Conservation (phyloP, 805 yeast species). For the Candida namnaoensis region DNA sequence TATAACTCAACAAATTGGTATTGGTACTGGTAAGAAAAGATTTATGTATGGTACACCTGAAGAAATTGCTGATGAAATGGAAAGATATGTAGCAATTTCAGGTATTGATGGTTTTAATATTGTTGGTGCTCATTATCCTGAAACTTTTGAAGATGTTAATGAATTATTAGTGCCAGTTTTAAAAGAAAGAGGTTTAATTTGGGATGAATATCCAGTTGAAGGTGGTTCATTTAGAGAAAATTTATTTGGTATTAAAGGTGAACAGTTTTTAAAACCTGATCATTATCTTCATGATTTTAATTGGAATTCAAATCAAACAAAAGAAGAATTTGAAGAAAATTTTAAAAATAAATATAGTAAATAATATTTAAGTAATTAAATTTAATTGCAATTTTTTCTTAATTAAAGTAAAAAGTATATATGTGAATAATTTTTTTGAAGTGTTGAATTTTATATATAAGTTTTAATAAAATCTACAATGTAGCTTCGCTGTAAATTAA, state of each 20-base stretch:
- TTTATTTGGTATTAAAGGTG: slow-evolving; percentile 19
- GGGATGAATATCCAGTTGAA: slow-evolving; percentile 25
- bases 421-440: too few relatives aligned
- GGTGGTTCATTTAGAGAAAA: slow-evolving; percentile 27
- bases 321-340: slow-evolving; percentile 18
- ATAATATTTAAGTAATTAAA: too few relatives aligned
- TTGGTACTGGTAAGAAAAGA: slow-evolving; percentile 22
- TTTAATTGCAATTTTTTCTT: too few relatives aligned
- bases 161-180: slow-evolving; percentile 29
- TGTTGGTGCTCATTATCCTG: slow-evolving; percentile 28
- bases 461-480: too few relatives aligned
- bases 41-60: slow-evolving; percentile 22
- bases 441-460: too few relatives aligned
- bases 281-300: slow-evolving; percentile 14
- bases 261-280: slow-evolving; percentile 4
- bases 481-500: too few relatives aligned
- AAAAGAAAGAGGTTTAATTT: slow-evolving; percentile 24
- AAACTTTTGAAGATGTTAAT: slow-evolving; percentile 28
- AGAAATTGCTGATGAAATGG: slow-evolving; percentile 30
- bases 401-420: too few relatives aligned
- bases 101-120: slow-evolving; percentile 36
- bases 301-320: slow-evolving; percentile 14
- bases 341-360: too few relatives aligned
- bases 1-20: slow-evolving; percentile 17
- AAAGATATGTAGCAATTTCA: slow-evolving; percentile 29